A percentile compares a stretch with the other conserved stretches of the same genome.
These are phyloP conservation scores for Verticillium nubilum DNA, from an alignment of 2,329 filamentous ascomycete genomes.

Conservation along the genomic window DNA sequence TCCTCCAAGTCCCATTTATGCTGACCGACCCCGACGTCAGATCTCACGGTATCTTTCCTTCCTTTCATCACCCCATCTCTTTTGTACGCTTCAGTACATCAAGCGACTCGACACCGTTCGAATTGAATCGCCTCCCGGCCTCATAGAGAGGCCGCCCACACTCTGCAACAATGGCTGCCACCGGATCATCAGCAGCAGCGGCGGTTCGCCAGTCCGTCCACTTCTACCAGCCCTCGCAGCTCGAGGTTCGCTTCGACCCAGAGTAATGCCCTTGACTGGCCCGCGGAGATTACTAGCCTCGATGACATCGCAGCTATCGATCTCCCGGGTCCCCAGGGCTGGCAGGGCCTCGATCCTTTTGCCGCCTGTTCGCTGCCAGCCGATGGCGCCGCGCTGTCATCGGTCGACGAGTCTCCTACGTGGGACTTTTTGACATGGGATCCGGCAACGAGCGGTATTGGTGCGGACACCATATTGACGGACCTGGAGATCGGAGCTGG, in stretches of 20 bases:
- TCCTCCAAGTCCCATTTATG: slow-evolving; percentile 1
- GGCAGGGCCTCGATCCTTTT: slow-evolving; percentile 2
- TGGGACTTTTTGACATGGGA: background rate
- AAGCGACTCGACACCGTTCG: background rate
- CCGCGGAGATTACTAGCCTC: slow-evolving; percentile 6
- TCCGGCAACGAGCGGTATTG: background rate
- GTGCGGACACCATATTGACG: background rate
- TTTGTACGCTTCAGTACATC: background rate
- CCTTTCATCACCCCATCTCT: background rate
- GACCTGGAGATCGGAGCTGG: slow-evolving; percentile 3
- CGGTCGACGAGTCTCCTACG: background rate
- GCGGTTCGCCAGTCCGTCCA: slow-evolving; percentile 3
- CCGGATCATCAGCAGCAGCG: slow-evolving; percentile 1
- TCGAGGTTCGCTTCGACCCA: slow-evolving; percentile 3
- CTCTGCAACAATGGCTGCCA: slow-evolving; percentile 12
- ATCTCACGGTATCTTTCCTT: background rate
- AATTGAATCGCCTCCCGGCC: background rate
- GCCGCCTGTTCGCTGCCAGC: background rate
- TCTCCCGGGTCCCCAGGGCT: slow-evolving; percentile 1
- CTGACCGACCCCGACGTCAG: background rate
- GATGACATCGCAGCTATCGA: background rate
- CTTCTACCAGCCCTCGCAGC: slow-evolving; percentile 6
- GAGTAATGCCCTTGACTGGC: slow-evolving; percentile 4
- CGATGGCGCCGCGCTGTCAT: background rate
- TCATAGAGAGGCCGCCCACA: slow-evolving; percentile 7